phyloP scores from a whole-genome alignment of 352 stramenopile genomes.

The Phytophthora cajani region DNA sequence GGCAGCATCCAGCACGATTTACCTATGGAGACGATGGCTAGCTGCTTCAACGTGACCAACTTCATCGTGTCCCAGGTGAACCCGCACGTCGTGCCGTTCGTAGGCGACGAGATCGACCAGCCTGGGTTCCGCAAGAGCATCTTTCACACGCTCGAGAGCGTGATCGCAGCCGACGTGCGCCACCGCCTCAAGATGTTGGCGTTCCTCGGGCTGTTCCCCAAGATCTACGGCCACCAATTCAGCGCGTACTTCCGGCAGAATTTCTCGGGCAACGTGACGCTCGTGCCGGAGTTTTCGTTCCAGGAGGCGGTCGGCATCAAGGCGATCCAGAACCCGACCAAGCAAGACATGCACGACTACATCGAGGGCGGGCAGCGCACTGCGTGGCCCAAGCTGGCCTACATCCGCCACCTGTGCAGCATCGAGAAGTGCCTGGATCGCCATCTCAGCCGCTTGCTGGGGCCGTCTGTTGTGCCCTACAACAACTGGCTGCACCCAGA shows the following conservation, averaged over 20 bases:
- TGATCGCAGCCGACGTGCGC: slow-evolving; percentile 78
- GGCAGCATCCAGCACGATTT: slow-evolving; percentile 93
- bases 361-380: slow-evolving; percentile 88
- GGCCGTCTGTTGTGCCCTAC: slow-evolving; percentile 25
- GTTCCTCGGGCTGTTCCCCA: slow-evolving; percentile 88
- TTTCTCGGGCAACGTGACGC: slow-evolving; percentile 97
- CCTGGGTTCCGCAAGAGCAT: slow-evolving; percentile 70
- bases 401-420: slow-evolving; percentile 93
- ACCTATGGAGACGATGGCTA: slow-evolving; percentile 94
- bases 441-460: slow-evolving; percentile 40
- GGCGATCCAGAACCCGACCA: slow-evolving; percentile 85
- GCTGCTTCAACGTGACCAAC: slow-evolving; percentile 94
- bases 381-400: slow-evolving; percentile 92
- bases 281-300: slow-evolving; percentile 92
- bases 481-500: slow-evolving; percentile 36
- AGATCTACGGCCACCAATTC: slow-evolving; percentile 84
- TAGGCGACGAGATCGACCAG: slow-evolving; percentile 90
- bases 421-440: slow-evolving; percentile 85
- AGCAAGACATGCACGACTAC: slow-evolving; percentile 75
- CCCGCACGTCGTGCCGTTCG: slow-evolving; percentile 92
- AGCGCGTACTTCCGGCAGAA: slow-evolving; percentile 91
- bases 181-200: slow-evolving; percentile 78
- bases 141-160: slow-evolving; percentile 83
- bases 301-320: slow-evolving; percentile 84
- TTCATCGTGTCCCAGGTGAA: slow-evolving; percentile 93